A percentile compares a stretch with the other conserved stretches of the same genome.
Evolutionary conservation across 164 flowering plant genomes (phyloP).

Genomic region (Warburgia ugandensis): DNA sequence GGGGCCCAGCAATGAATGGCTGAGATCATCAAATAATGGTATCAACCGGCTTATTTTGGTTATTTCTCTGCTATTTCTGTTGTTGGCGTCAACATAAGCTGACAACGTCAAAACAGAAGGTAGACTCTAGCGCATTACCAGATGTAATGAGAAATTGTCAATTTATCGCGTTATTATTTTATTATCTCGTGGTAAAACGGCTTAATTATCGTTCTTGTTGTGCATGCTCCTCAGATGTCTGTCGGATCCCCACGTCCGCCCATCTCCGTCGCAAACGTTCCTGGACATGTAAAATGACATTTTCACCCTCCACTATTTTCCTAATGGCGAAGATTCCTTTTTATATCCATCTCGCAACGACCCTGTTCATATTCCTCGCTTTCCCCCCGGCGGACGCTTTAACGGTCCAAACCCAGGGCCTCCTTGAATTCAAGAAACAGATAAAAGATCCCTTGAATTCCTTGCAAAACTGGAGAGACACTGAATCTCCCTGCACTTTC

Average conservation of each 20-base stretch:
- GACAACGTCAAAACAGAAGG: not conserved
- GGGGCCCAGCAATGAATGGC: no score
- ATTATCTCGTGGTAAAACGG: not conserved
- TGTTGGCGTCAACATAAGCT: not conserved
- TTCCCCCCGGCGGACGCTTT: slow-evolving; percentile 8
- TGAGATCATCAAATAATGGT: no score
- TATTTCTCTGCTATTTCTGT: not conserved
- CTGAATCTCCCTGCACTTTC: slow-evolving; percentile 60
- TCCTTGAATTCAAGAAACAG: slow-evolving; percentile 54
- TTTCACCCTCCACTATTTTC: not conserved
- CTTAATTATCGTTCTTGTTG: not conserved
- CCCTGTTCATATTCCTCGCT: not conserved
- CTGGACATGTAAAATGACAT: not conserved
- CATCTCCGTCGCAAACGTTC: not conserved
- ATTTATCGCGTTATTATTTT: not conserved
- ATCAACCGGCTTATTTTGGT: not conserved
- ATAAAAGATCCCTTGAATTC: slow-evolving; percentile 53
- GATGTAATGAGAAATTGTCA: not conserved
- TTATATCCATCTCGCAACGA: not conserved
- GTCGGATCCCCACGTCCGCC: no score
- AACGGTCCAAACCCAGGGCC: slow-evolving; percentile 35
- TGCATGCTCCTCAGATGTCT: not conserved
- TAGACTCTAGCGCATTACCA: not conserved
- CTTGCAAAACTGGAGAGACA: slow-evolving; percentile 52
- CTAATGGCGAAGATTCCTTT: not conserved